phyloP scores from a whole-genome alignment of 1,284 basidiomycete genomes.

The Phlebopus sp. region DNA sequence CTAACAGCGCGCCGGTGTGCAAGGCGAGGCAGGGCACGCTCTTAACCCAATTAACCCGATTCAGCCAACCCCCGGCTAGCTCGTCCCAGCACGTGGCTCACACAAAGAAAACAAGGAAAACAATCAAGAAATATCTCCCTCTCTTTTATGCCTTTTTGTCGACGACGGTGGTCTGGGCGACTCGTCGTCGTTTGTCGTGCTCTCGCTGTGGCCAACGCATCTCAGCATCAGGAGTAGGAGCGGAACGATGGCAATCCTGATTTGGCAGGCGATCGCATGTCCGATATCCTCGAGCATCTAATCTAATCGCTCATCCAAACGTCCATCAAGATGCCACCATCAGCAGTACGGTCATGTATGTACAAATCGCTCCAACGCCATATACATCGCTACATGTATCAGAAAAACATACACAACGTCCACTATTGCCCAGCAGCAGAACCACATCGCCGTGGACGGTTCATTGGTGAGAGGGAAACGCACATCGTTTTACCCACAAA shows the following conservation, averaged over 20 bases:
- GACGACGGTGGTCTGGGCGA: neutral
- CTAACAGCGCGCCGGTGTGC: slow-evolving; percentile 28
- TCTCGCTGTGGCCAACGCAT: neutral
- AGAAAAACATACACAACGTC: slow-evolving; percentile 26
- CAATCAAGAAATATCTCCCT: neutral
- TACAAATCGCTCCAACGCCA: no score
- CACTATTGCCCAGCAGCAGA: slow-evolving; percentile 27
- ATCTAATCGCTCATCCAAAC: slow-evolving; percentile 26
- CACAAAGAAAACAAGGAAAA: neutral
- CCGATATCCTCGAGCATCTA: slow-evolving; percentile 23
- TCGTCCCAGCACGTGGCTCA: slow-evolving; percentile 30
- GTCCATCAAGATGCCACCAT: slow-evolving; percentile 20
- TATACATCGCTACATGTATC: slow-evolving; percentile 1
- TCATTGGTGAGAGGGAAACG: slow-evolving; percentile 19
- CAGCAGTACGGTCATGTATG: no score
- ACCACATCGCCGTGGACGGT: slow-evolving; percentile 18
- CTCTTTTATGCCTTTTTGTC: slow-evolving; percentile 5
- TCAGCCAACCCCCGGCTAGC: slow-evolving; percentile 22
- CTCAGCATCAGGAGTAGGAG: neutral
- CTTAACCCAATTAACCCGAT: slow-evolving; percentile 30
- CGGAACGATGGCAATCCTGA: slow-evolving; percentile 10
- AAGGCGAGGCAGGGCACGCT: slow-evolving; percentile 33
- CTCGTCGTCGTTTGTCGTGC: neutral
- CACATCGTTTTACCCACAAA: slow-evolving; percentile 20
- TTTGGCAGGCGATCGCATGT: slow-evolving; percentile 9